Base-by-base conservation (phyloP, 768 basidiomycete species). In the Cytidiella melzeri region DNA sequence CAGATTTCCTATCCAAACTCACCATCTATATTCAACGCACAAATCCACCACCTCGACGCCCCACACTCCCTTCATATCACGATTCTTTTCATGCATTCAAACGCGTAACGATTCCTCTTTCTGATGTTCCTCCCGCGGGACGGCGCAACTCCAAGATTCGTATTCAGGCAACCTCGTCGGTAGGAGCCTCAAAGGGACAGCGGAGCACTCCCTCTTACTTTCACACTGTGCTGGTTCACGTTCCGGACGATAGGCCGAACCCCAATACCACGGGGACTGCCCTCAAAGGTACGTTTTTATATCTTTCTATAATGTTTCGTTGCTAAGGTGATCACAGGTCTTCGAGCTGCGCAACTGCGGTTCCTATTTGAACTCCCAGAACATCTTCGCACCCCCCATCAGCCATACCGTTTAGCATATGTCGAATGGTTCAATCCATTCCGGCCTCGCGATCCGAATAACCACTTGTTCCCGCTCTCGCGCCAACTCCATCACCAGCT, bases 361-460 rank as follows among this genome's bases (percentile, higher is more conserved):
- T 57, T 50, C 7, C 61, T 68, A 19, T 68, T 68, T 36, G 36
- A 49, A 25, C 52, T 66, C 3, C 64, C 61, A 3, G 4, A 20
- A 0, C 26, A 57, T 5, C 44, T 61, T 51, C 11, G 45, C 43
- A 0, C 0, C 23, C 2, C 51, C 52, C 5, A 18, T 11, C 20
- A 42, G 46, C 0, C 52, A 62, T 28, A 50, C 12, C 61, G 57
- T 0, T 49, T 67, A 3, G 61, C 55, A 0, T 65, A 65, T 41
- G 44, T 67, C 11, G 58, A 66, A 25, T 65, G 59, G 61, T 64
- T 62, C 41, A 64, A 56, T 4, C 53, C 57, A 1, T 50, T 58
- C 6, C 30, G 40, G 11, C 24, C 55, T 18, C 24, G 47, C 4
- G 41, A 52, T 20, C 6, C 18, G 12, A 44, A 3, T 5, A 9